Conservation (phyloP, 1,284 basidiomycete genomes). For the Rhodotorula sp. region DNA sequence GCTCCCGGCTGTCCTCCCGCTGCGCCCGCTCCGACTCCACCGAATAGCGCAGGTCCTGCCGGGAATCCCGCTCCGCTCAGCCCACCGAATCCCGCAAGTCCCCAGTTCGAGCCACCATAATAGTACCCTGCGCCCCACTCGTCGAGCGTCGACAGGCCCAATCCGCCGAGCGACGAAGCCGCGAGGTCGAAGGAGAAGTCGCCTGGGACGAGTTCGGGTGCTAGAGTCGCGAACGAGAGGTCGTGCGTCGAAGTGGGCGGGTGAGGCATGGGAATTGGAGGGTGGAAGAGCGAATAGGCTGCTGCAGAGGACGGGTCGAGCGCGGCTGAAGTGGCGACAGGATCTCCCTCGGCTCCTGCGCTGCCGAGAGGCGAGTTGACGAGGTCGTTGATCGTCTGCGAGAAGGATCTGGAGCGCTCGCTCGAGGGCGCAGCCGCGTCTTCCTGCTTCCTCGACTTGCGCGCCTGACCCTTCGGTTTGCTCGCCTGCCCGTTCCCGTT, state of each 20-base stretch:
- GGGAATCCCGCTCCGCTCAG: constrained; percentile 3
- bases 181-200: constrained; percentile 25
- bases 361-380: background rate
- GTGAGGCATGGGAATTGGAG: background rate
- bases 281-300: background rate
- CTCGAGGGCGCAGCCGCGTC: too few species aligned
- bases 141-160: constrained; percentile 12
- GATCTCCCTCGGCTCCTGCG: background rate
- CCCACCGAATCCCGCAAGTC: constrained; percentile 11
- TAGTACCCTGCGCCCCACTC: constrained; percentile 12
- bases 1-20: background rate
- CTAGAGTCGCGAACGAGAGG: background rate
- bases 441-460: too few species aligned
- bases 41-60: background rate
- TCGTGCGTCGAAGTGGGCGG: background rate
- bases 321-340: background rate
- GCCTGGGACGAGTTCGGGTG: constrained; percentile 6
- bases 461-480: background rate
- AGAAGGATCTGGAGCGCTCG: background rate
- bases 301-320: background rate
- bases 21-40: background rate
- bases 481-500: background rate
- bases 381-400: constrained; percentile 8
- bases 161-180: constrained; percentile 12
- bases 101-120: constrained; percentile 7